Evolutionary conservation across 179 eudicot genomes (phyloP).

Genomic region (Silene vulgaris): DNA sequence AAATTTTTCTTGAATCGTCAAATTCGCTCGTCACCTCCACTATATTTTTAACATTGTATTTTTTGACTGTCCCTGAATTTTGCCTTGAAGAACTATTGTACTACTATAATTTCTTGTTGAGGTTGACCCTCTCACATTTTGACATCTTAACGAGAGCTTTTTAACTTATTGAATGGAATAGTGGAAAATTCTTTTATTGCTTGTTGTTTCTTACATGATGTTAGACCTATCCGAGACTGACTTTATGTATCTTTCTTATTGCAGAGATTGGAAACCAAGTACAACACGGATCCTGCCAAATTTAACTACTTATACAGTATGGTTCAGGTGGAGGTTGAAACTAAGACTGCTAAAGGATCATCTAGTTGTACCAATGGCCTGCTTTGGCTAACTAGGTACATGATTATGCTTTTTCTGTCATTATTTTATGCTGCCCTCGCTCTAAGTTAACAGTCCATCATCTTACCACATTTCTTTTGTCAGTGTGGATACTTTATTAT

Average conservation of each 20-base stretch:
- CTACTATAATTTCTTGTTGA: neutral
- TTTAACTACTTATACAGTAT: slow-evolving; percentile 71
- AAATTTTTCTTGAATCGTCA: too few species aligned
- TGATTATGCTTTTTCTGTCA: neutral
- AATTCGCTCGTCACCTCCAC: too few species aligned
- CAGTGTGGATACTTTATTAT: neutral
- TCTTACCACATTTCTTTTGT: neutral
- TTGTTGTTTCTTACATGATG: slow-evolving; percentile 5
- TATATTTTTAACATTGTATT: too few species aligned
- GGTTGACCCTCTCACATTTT: neutral
- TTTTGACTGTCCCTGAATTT: neutral
- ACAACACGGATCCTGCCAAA: slow-evolving; percentile 56
- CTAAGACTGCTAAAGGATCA: slow-evolving; percentile 74
- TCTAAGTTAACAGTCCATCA: neutral
- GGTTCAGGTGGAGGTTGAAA: slow-evolving; percentile 83
- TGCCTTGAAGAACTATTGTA: neutral
- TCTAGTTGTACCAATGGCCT: slow-evolving; percentile 93
- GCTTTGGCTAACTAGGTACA: slow-evolving; percentile 90
- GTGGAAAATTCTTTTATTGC: neutral
- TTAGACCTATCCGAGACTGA: neutral
- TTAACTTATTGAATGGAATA: slow-evolving; percentile 1
- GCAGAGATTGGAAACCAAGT: slow-evolving; percentile 83
- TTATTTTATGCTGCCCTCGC: neutral
- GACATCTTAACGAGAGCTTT: neutral
- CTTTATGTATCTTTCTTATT: slow-evolving; percentile 4